Evolutionary conservation across 2,329 filamentous ascomycete genomes (phyloP).

Genomic region (Epichloe hybrida): DNA sequence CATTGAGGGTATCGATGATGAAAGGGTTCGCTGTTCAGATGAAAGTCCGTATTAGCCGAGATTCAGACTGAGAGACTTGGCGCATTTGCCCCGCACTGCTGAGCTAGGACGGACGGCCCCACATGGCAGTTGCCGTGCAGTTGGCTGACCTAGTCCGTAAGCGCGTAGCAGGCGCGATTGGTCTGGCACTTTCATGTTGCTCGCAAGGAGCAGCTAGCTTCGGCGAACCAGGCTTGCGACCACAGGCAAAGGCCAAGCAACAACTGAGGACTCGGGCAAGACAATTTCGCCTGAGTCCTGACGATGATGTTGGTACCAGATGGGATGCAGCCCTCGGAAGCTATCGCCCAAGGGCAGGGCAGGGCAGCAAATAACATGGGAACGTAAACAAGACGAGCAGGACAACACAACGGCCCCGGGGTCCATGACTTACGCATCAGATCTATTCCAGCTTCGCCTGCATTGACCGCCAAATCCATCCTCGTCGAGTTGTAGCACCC

Average conservation of each 20-base stretch:
- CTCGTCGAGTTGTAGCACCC: slow-evolving; percentile 36
- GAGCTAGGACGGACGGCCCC: background rate
- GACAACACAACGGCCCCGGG: background rate
- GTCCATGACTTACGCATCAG: slow-evolving; percentile 29
- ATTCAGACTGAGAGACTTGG: slow-evolving; percentile 4
- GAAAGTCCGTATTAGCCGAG: background rate
- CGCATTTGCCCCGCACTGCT: background rate
- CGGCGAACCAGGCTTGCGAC: background rate
- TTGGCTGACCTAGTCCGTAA: background rate
- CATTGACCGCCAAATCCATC: slow-evolving; percentile 32
- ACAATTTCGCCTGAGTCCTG: background rate
- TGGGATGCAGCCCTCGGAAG: background rate
- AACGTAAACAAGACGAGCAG: background rate
- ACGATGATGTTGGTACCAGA: background rate
- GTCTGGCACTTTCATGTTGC: background rate
- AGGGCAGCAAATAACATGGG: background rate
- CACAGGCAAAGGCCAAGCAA: background rate
- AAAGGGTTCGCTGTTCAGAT: slow-evolving; percentile 21
- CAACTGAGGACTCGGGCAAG: no score
- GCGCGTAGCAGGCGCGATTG: background rate
- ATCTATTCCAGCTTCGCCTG: slow-evolving; percentile 23
- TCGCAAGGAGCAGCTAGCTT: background rate
- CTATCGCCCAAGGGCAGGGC: background rate
- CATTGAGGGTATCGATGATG: slow-evolving; percentile 27
- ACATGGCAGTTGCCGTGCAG: background rate